phyloP scores from a whole-genome alignment of 2,329 filamentous ascomycete species.

The Simplicillium sp. region DNA sequence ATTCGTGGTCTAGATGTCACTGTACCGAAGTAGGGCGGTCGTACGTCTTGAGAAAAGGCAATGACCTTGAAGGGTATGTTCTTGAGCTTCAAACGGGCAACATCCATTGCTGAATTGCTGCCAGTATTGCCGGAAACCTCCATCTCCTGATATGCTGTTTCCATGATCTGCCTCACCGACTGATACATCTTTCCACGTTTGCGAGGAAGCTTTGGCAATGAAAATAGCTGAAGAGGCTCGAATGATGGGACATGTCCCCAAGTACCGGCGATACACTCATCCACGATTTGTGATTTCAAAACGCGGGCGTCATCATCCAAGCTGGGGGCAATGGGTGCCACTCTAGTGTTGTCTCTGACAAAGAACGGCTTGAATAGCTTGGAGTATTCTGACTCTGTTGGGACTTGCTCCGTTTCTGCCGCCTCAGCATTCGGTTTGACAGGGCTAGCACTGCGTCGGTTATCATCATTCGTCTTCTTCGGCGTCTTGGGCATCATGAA shows the following conservation, averaged over 20 bases:
- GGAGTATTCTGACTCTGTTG: constrained; percentile 45
- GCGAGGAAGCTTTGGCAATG: constrained; percentile 26
- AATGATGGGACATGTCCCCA: constrained; percentile 33
- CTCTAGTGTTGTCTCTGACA: constrained; percentile 59
- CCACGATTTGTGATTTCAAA: constrained; percentile 40
- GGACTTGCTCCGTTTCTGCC: constrained; percentile 3
- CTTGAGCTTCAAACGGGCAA: constrained; percentile 31
- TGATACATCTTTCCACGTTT: constrained; percentile 37
- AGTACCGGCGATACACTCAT: constrained; percentile 39
- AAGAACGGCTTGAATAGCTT: constrained; percentile 76
- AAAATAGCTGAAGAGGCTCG: constrained; percentile 34
- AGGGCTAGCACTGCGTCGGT: constrained; percentile 17
- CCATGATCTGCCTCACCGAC: constrained; percentile 53
- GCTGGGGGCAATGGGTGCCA: constrained; percentile 52
- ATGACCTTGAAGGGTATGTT: constrained; percentile 54
- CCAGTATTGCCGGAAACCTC: constrained; percentile 25
- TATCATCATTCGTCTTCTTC: constrained; percentile 28
- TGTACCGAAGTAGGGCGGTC: constrained; percentile 65
- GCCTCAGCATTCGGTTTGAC: constrained; percentile 13
- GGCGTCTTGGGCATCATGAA: constrained; percentile 31
- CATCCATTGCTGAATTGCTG: constrained; percentile 15
- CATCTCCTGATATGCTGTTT: constrained; percentile 38
- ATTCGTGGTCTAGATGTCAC: constrained; percentile 49
- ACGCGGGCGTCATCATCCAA: constrained; percentile 48
- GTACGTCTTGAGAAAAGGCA: constrained; percentile 54